These are phyloP conservation scores for Takashimella tepidaria DNA, from an alignment of 1,284 basidiomycete genomes.

Conservation along the genomic window DNA sequence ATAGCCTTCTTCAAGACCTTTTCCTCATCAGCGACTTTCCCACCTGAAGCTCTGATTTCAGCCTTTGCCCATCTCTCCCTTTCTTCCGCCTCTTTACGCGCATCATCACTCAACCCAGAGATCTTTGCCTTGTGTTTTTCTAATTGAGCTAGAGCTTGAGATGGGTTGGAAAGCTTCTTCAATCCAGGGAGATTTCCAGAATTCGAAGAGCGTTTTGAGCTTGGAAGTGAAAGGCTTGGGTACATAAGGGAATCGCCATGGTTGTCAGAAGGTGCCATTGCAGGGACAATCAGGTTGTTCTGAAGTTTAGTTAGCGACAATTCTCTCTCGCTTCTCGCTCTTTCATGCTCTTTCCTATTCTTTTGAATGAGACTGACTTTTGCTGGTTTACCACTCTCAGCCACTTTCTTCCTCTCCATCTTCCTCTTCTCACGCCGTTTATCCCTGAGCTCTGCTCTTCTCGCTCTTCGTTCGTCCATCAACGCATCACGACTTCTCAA, in stretches of 20 bases:
- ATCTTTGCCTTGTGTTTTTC: conserved; percentile 67
- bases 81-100: conserved; percentile 69
- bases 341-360: no score
- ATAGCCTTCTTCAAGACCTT: conserved; percentile 76
- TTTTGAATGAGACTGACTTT: conserved; percentile 36
- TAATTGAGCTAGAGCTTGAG: conserved; percentile 75
- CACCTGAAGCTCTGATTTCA: conserved; percentile 72
- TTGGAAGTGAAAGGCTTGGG: conserved; percentile 55
- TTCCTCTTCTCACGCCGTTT: conserved; percentile 73
- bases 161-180: conserved; percentile 61
- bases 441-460: conserved; percentile 75
- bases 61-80: conserved; percentile 82
- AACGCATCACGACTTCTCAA: conserved; percentile 63
- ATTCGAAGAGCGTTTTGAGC: conserved; percentile 21
- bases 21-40: conserved; percentile 82
- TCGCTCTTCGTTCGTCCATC: conserved; percentile 67
- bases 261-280: conserved; percentile 8
- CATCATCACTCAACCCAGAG: conserved; percentile 66
- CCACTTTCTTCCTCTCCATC: conserved; percentile 63
- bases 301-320: conserved; percentile 34
- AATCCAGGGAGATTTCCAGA: conserved; percentile 27
- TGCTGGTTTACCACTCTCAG: conserved; percentile 36
- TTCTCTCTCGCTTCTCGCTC: background rate
- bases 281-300: conserved; percentile 65
- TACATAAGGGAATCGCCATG: conserved; percentile 58